These are phyloP conservation scores for Andrographis paniculata DNA, from an alignment of 305 asterid species.

Conservation along the genomic window DNA sequence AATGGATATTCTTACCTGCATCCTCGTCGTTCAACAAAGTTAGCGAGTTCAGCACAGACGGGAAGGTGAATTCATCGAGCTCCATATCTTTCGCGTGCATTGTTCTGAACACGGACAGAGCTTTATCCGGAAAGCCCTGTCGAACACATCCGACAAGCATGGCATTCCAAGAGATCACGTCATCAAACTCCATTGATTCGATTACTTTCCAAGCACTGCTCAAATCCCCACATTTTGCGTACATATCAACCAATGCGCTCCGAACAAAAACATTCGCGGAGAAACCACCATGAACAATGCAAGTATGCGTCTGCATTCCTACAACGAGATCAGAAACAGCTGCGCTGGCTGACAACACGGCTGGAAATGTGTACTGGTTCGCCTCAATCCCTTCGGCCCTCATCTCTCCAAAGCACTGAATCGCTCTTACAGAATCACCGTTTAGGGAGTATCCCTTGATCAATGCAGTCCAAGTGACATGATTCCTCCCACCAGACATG, in stretches of 20 bases:
- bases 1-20: constrained; percentile 41
- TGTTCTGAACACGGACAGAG: constrained; percentile 43
- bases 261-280: constrained; percentile 66
- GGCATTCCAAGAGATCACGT: constrained; percentile 68
- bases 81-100: constrained; percentile 53
- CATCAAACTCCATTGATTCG: constrained; percentile 40
- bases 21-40: constrained; percentile 33
- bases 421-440: constrained; percentile 37
- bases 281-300: constrained; percentile 65
- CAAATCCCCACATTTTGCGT: constrained; percentile 69
- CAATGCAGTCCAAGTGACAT: constrained; percentile 94
- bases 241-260: constrained; percentile 75
- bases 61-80: constrained; percentile 67
- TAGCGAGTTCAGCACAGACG: constrained; percentile 64
- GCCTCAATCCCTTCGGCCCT: constrained; percentile 56
- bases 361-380: constrained; percentile 83
- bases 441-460: constrained; percentile 64
- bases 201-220: constrained; percentile 46
- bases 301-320: constrained; percentile 66
- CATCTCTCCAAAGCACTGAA: constrained; percentile 60
- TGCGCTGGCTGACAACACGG: constrained; percentile 57
- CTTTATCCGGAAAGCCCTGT: constrained; percentile 39
- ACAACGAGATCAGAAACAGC: constrained; percentile 32
- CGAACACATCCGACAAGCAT: constrained; percentile 67
- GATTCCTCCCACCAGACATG: constrained; percentile 56